A percentile compares a stretch with the other conserved stretches of the same genome.
These are phyloP conservation scores for Ogataea polymorpha DNA, from an alignment of 805 yeast species.

Conservation along the genomic window DNA sequence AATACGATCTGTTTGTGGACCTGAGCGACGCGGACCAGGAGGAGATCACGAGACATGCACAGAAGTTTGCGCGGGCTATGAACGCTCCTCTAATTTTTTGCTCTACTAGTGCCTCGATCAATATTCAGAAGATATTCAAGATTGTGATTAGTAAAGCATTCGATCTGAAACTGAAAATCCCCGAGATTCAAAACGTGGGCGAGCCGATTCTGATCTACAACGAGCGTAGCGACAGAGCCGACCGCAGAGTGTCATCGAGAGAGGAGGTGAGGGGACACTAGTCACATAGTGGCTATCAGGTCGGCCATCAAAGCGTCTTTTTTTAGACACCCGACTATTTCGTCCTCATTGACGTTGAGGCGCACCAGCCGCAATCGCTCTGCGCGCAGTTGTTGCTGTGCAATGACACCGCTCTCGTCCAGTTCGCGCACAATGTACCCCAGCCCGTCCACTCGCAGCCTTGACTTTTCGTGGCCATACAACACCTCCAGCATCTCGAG, in stretches of 20 bases:
- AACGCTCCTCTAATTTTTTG: conserved; percentile 79
- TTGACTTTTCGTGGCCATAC: conserved; percentile 22
- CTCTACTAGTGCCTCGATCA: conserved; percentile 88
- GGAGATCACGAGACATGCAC: conserved; percentile 78
- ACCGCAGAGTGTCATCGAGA: neutral
- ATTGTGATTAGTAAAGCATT: conserved; percentile 87
- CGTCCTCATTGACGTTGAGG: conserved; percentile 69
- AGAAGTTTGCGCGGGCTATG: conserved; percentile 86
- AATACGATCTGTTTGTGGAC: conserved; percentile 83
- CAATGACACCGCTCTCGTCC: conserved; percentile 73
- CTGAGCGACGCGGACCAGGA: conserved; percentile 76
- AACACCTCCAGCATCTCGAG: conserved; percentile 26
- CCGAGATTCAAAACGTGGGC: conserved; percentile 82
- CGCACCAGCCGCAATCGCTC: conserved; percentile 66
- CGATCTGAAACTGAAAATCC: conserved; percentile 76
- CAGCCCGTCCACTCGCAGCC: conserved; percentile 57
- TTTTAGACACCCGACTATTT: conserved; percentile 56
- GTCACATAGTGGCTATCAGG: conserved; percentile 14
- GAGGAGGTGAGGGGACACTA: neutral
- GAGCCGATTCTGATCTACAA: conserved; percentile 82
- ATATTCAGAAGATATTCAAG: conserved; percentile 91
- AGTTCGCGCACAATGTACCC: conserved; percentile 62
- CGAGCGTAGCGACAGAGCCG: conserved; percentile 11
- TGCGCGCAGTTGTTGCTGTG: conserved; percentile 63
- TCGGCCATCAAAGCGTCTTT: conserved; percentile 48